Evolutionary conservation across 1,139 yeast species (phyloP).

Genomic region (Candida smagusa): DNA sequence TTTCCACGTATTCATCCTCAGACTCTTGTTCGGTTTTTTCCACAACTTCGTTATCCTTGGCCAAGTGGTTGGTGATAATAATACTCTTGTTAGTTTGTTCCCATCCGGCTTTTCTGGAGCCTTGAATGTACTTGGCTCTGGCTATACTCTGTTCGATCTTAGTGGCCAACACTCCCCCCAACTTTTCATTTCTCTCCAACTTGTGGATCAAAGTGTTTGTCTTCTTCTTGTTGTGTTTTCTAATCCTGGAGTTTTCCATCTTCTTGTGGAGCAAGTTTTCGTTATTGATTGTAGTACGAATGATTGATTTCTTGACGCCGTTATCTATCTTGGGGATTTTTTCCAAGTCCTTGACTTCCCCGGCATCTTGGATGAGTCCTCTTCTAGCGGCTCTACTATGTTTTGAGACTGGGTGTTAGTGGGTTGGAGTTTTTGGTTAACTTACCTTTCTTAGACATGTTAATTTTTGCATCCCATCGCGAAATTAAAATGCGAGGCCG

Average conservation of each 20-base stretch:
- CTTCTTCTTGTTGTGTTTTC: conserved; percentile 33
- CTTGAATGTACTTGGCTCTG: conserved; percentile 59
- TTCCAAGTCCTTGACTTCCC: conserved; percentile 48
- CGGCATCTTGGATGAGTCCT: conserved; percentile 39
- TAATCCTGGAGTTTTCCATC: conserved; percentile 41
- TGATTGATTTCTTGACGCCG: conserved; percentile 59
- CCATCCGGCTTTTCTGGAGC: conserved; percentile 70
- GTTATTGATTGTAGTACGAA: conserved; percentile 66
- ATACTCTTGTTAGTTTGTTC: conserved; percentile 58
- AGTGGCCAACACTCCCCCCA: conserved; percentile 54
- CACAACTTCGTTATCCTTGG: conserved; percentile 8
- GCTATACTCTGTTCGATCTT: conserved; percentile 64
- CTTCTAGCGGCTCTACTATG: conserved; percentile 78
- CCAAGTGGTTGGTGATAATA: conserved; percentile 22
- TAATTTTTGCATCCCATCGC: conserved; percentile 9
- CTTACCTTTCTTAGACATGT: conserved; percentile 33
- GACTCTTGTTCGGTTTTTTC: conserved; percentile 23
- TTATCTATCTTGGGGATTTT: conserved; percentile 57
- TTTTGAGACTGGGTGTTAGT: conserved; percentile 49
- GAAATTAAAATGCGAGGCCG: conserved; percentile 1
- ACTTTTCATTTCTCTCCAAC: conserved; percentile 47
- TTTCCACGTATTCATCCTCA: conserved; percentile 32
- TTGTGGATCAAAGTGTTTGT: conserved; percentile 34
- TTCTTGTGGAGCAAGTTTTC: conserved; percentile 59
- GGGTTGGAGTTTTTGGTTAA: conserved; percentile 7